A percentile compares a stretch with the other conserved stretches of the same genome.
These are phyloP conservation scores for Raddia distichophylla DNA, from an alignment of 176 grass and related monocot species.

Conservation along the genomic window DNA sequence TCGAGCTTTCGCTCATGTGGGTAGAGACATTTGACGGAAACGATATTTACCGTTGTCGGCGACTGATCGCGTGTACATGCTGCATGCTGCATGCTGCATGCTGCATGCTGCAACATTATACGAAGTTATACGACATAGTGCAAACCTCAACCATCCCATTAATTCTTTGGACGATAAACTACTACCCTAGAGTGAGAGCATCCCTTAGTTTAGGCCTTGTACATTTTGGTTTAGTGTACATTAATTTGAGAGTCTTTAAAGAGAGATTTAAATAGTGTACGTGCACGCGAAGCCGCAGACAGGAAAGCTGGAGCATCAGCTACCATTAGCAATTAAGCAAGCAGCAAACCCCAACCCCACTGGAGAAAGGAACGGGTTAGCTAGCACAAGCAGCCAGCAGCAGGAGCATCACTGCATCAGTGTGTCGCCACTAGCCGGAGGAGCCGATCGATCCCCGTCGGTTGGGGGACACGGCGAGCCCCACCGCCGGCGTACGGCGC, in stretches of 20 bases:
- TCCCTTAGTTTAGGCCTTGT: too few species aligned
- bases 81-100: slow-evolving; percentile 34
- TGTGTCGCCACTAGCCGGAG: slow-evolving; percentile 22
- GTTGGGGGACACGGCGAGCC: slow-evolving; percentile 43
- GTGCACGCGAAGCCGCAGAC: slow-evolving; percentile 34
- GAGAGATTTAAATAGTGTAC: background rate
- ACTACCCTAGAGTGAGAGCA: too few species aligned
- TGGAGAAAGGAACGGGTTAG: background rate
- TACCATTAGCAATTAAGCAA: background rate
- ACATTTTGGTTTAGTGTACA: too few species aligned
- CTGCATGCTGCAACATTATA: too few species aligned
- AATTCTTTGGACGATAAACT: too few species aligned
- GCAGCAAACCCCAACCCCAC: slow-evolving; percentile 23
- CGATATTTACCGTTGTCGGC: too few species aligned
- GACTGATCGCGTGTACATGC: slow-evolving; percentile 50
- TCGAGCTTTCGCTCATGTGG: too few species aligned
- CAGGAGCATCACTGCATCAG: background rate
- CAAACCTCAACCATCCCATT: too few species aligned
- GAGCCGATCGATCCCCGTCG: background rate
- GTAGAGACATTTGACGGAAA: too few species aligned
- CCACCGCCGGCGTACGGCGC: background rate
- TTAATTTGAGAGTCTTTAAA: too few species aligned
- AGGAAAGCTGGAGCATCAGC: slow-evolving; percentile 21
- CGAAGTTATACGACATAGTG: too few species aligned
- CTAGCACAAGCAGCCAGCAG: background rate